Evolutionary conservation across 495 filamentous ascomycete species (phyloP).

Genomic region (Xylaria curta): DNA sequence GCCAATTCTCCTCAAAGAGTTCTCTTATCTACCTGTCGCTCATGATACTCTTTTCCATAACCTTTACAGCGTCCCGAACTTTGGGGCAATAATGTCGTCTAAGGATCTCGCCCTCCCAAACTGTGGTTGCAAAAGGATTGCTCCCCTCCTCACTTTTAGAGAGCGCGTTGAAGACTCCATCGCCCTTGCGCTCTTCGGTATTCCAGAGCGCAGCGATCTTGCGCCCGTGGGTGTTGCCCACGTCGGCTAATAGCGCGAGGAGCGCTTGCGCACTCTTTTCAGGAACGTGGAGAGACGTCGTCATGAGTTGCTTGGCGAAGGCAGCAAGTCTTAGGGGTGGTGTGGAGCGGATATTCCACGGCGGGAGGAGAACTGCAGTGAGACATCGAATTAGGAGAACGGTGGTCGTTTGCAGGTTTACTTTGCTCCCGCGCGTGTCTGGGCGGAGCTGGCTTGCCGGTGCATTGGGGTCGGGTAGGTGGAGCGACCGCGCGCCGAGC

Average conservation of each 20-base stretch:
- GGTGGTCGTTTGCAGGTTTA: conserved; percentile 92
- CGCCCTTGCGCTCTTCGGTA: conserved; percentile 89
- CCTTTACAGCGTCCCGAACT: conserved; percentile 75
- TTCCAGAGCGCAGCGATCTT: conserved; percentile 78
- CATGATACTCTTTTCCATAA: conserved; percentile 67
- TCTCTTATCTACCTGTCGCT: conserved; percentile 18
- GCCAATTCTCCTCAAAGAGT: not conserved
- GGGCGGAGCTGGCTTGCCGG: conserved; percentile 35
- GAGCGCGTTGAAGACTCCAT: conserved; percentile 53
- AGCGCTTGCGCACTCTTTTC: conserved; percentile 85
- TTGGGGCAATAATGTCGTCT: conserved; percentile 85
- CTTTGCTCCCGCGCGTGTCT: conserved; percentile 59
- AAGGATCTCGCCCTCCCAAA: conserved; percentile 94
- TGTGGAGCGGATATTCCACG: conserved; percentile 63
- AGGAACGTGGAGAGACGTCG: conserved; percentile 79
- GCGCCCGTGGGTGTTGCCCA: conserved; percentile 72
- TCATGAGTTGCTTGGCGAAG: conserved; percentile 91
- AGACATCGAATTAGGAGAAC: conserved; percentile 89
- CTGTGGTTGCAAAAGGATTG: conserved; percentile 78
- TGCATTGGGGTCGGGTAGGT: conserved; percentile 75
- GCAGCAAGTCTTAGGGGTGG: conserved; percentile 82
- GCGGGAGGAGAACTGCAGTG: conserved; percentile 74
- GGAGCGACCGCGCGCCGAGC: conserved; percentile 77
- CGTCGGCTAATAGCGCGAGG: conserved; percentile 73
- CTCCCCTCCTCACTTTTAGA: conserved; percentile 42